Base-by-base conservation (phyloP, 2,329 filamentous ascomycete genomes). In the Bipolaris bicolor region DNA sequence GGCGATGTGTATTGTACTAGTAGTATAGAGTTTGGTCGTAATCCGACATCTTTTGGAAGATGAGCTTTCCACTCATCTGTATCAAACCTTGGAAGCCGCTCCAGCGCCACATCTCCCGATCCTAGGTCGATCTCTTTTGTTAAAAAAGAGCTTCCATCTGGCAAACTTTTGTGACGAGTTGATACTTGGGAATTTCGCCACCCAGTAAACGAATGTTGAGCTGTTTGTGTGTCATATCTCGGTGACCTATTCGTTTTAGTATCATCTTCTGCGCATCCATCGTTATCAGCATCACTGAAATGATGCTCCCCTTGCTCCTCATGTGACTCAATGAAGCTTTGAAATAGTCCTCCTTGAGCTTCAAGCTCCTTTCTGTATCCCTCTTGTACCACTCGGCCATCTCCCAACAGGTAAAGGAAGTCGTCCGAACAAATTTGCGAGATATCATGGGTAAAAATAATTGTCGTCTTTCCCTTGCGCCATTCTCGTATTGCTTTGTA, bases 371-470 rank as follows among this genome's bases (percentile, higher is more conserved):
- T 79, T 22, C 85, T 83, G 58, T 85, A 84, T 0, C 92, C 94
- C 64, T 90, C 81, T 66, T 92, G 86, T 0, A 89, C 83, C 0
- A 97, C 79, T 0, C 71, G 72, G 0, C 90, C 89, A 10, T 86
- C 77, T 31, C 94, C 88, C 71, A 98, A 79, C 10, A 97, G 84
- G 64, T 93, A 96, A 0, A 96, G 84, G 60, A 89, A 93, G 61
- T 98, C 92, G 0, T 87, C 74, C 0, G 86, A 78, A 4, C 78
- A 74, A 9, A 98, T 94, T 63, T 94, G 90, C 0, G 86, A 84
- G 31, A 95, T 84, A 62, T 98, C 92, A 69, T 98, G 94, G 0
- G 95, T 97, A 66, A 98, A 94, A 63, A 98, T 86, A 49, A 98
- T 90, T 0, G 94, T 98, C 0, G 93, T 97, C 72, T 91, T 95